Evolutionary conservation across 2,329 filamentous ascomycete species (phyloP), one percentile per base, ranked within the genome.

Genomic region (Fusarium illudens): DNA sequence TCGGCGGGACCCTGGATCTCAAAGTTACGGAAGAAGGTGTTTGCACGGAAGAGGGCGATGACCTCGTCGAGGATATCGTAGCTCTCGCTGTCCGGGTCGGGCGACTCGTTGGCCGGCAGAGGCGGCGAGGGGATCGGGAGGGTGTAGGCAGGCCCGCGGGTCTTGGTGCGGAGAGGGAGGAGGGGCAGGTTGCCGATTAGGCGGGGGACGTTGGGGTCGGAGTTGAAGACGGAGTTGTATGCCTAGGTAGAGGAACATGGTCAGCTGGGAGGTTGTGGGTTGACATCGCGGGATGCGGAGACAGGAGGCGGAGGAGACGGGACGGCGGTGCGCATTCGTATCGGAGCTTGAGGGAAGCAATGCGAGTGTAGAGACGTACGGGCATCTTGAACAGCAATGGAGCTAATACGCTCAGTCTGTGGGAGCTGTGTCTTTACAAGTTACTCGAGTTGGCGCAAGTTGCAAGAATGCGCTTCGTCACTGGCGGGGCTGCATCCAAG

Each of bases 21-120:
- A 76, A 99, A 99, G 86, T 98, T 99, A 76, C 96, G 92, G 87
- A 98, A 99, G 82, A 99, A 95, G 64, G 95, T 97, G 84, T 99
- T 98, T 75, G 96, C 95, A 70, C 96, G 93, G 87, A 98, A 99
- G 51, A 98, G 88, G 12, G 90, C 87, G 58, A 99, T 87, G 53
- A 96, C 90, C 84, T 99, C 96, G 82, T 99, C 96, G 58, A 98
- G 87, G 66, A 96, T 92, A 83, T 99, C 96, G 85, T 98, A 98
- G 76, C 92, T 94, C 80, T 97, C 93, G 80, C 89, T 90, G 79
- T 96, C 93, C 51, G 94, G 91, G 79, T 97, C 93, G 74, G 84
- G 90, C 73, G 84, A 89, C 80, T 89, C 87, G 79, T 83, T 74
- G 65, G 88, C 83, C 33, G 87, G 81, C 57, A 93, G 85, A 42